Evolutionary conservation across 2,329 filamentous ascomycete genomes (phyloP).

Genomic region (Fusarium drepaniforme): DNA sequence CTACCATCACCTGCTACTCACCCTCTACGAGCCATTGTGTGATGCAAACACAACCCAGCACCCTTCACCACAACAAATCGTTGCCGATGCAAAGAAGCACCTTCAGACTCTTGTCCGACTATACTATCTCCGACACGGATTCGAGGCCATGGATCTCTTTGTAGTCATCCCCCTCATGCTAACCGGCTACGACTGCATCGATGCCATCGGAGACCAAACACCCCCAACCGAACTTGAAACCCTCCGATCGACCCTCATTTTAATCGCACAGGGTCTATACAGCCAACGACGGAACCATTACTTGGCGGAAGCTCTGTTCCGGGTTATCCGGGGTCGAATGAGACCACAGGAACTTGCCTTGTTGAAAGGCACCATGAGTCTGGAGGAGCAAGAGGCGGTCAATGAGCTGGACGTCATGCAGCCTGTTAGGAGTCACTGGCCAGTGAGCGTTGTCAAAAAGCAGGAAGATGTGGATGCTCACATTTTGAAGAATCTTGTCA

Average conservation of each 20-base stretch:
- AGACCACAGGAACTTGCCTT: constrained; percentile 40
- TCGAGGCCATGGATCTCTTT: constrained; percentile 47
- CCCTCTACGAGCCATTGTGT: constrained; percentile 44
- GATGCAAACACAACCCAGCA: not conserved
- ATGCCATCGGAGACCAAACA: constrained; percentile 37
- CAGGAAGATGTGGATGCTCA: constrained; percentile 42
- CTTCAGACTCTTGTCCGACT: constrained; percentile 45
- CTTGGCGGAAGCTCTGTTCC: constrained; percentile 49
- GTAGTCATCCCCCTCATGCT: constrained; percentile 50
- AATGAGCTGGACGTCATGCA: constrained; percentile 35
- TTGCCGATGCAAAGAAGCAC: constrained; percentile 35
- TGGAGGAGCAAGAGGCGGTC: constrained; percentile 36
- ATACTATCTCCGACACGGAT: constrained; percentile 49
- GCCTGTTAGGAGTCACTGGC: constrained; percentile 47
- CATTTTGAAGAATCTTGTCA: constrained; percentile 40
- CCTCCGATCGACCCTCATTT: constrained; percentile 50
- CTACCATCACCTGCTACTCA: constrained; percentile 42
- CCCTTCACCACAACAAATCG: constrained; percentile 23
- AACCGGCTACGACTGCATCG: constrained; percentile 42
- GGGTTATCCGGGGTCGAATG: constrained; percentile 51
- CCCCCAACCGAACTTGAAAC: constrained; percentile 32
- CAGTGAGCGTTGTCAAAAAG: constrained; percentile 46
- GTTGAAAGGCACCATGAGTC: constrained; percentile 24
- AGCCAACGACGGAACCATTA: constrained; percentile 51
- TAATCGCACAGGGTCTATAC: constrained; percentile 49